Evolutionary conservation across 2,329 filamentous ascomycete genomes (phyloP).

Genomic region (Truncatella angustata): DNA sequence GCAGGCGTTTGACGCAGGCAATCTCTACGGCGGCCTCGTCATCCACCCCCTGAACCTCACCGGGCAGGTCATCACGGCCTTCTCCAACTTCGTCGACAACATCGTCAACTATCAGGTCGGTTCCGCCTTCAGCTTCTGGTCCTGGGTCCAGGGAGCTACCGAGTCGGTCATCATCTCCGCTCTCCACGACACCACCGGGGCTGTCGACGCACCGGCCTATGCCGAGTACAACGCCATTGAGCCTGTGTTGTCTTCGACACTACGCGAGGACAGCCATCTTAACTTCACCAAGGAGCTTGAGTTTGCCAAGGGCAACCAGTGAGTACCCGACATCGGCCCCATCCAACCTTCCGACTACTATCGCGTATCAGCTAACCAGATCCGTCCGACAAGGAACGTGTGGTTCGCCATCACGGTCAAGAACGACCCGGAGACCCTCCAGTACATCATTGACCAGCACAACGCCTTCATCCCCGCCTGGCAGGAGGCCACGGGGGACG

Average conservation of each 20-base stretch:
- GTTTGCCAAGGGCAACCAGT: constrained; percentile 10
- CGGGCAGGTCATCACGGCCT: constrained; percentile 13
- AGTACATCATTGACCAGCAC: constrained; percentile 36
- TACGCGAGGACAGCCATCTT: constrained; percentile 12
- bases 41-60: constrained; percentile 10
- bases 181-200: constrained; percentile 13
- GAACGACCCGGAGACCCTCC: constrained; percentile 26
- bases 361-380: background rate
- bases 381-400: background rate
- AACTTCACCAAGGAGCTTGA: constrained; percentile 13
- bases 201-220: constrained; percentile 11
- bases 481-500: background rate
- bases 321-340: background rate
- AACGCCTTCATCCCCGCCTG: background rate
- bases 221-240: constrained; percentile 15
- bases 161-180: constrained; percentile 13
- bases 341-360: no score
- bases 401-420: constrained; percentile 17
- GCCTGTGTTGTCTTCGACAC: constrained; percentile 3
- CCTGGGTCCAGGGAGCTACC: constrained; percentile 7
- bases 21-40: constrained; percentile 16
- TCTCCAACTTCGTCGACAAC: constrained; percentile 13
- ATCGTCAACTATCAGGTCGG: constrained; percentile 12
- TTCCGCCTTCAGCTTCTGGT: constrained; percentile 15
- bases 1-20: constrained; percentile 14